Evolutionary conservation across 1,139 yeast genomes (phyloP), one percentile per base, ranked within the genome.

Genomic region (Geotrichum europaeum): DNA sequence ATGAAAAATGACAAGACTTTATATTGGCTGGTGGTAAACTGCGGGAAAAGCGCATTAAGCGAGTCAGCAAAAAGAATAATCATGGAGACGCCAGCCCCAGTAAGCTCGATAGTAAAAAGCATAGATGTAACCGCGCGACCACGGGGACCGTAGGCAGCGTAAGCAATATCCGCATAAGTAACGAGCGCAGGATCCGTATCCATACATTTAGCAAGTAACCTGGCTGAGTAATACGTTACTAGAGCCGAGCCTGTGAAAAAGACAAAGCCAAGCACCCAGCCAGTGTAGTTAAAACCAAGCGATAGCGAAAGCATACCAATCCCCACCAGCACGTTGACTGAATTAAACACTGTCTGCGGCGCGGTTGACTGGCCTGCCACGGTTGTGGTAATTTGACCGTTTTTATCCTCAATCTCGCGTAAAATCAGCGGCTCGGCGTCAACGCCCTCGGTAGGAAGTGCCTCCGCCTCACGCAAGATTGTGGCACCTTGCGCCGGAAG

Each of bases 91-190:
- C 89, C 84, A 3, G 95, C 89, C 0, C 96, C 96, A 57, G 85
- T 68, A 49, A 92, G 78, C 71, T 92, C 98, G 60, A 89, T 66
- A 0, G 92, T 82, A 70, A 92, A 91, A 10, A 90, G 75, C 3
- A 81, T 64, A 0, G 96, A 89, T 22, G 89, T 87, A 45, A 87
- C 71, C 1, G 86, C 74, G 62, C 89, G 76, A 1, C 86, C 88
- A 51, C 75, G 76, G 5, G 81, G 68, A 0, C 88, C 89, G 71
- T 85, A 87, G 0, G 94, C 86, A 4, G 89, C 91, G 67, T 82
- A 85, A 7, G 92, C 95, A 66, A 89, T 78, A 72, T 91, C 97
- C 5, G 96, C 96, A 72, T 91, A 92, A 0, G 97, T 89, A 81
- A 86, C 86, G 65, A 92, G 78, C 0, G 92, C 84, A 10, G 80